Base-by-base conservation (phyloP, 2,329 filamentous ascomycete genomes). In the Trichophyton equinum region DNA sequence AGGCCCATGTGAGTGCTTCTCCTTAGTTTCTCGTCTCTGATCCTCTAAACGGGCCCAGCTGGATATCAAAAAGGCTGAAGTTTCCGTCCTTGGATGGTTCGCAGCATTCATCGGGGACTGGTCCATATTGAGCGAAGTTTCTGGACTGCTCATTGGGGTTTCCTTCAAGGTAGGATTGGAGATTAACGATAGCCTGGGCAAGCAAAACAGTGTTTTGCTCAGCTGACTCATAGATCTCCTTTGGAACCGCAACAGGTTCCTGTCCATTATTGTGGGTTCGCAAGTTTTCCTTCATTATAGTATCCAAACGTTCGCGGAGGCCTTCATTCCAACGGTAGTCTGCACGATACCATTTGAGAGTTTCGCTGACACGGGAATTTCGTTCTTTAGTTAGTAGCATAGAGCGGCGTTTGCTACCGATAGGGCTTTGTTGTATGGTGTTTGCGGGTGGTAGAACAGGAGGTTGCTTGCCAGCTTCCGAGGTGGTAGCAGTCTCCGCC, bases 81-180 rank as follows among this genome's bases (percentile, higher is more conserved):
- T 11, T 46, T 13, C 59, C 59, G 57, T 55, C 60, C 4, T 60
- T 60, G 40, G 42, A 36, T 0, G 56, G 56, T n/a, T 62, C 62
- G 20, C 51, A 49, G 27, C 55, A 60, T 33, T 59, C 22, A 15
- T 63, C 42, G 1, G 64, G 61, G 15, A 57, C 61, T n/a, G 57
- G 42, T 4, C 57, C 55, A 60, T 63, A 65, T 51, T 63, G 58
- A 3, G 64, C 61, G 57, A 65, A 63, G 47, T 62, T 60, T 33
- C 30, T 59, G 27, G 49, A 33, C 59, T 64, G 40, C 3, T 61
- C 58, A 8, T 49, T 49, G 4, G 53, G 22, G 18, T 59, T 42
- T 36, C 57, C 55, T 8, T 49, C 51, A 38, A 60, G 38, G 33
- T 65, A 65, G 2, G 60, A 62, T n/a, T 60, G 57, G 6, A 65